Percentiles rank a stretch among this genome's conserved stretches.
Conservation (phyloP, 1,139 yeast species). For the Taiozyma onychis region DNA sequence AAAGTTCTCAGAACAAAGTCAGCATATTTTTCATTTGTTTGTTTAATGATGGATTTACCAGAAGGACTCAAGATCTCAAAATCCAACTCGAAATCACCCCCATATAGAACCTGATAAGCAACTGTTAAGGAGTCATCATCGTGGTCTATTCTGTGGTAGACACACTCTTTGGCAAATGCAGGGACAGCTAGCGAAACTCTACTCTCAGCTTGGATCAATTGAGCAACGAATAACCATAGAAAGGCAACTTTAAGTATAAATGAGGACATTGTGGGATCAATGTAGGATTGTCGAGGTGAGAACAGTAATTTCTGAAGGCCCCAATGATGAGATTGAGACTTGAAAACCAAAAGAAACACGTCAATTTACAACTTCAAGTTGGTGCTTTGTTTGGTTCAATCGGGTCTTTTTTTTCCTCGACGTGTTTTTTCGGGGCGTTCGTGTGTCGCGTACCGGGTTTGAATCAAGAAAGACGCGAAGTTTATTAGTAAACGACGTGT, state of each 20-base stretch:
- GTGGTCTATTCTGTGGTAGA: conserved; percentile 28
- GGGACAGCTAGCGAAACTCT: conserved; percentile 20
- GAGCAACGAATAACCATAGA: neutral
- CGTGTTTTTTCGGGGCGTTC: neutral
- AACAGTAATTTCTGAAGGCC: neutral
- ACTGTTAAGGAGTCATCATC: conserved; percentile 33
- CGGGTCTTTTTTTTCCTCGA: neutral
- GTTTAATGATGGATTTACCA: conserved; percentile 49
- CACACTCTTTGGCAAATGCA: conserved; percentile 36
- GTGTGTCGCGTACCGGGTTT: neutral
- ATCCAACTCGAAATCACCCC: conserved; percentile 66
- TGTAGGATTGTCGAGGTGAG: neutral
- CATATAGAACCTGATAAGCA: conserved; percentile 49
- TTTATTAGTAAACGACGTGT: too few species aligned
- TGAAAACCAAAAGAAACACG: neutral
- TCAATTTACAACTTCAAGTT: neutral
- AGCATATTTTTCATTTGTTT: conserved; percentile 51
- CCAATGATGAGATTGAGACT: neutral
- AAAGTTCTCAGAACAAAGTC: conserved; percentile 49
- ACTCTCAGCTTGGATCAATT: conserved; percentile 11
- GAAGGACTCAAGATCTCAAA: conserved; percentile 56
- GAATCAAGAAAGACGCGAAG: neutral
- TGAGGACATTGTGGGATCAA: neutral
- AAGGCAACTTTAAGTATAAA: neutral
- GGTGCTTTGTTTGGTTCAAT: neutral